phyloP scores from a whole-genome alignment of 768 basidiomycete species.

The Clathrus columnatus region DNA sequence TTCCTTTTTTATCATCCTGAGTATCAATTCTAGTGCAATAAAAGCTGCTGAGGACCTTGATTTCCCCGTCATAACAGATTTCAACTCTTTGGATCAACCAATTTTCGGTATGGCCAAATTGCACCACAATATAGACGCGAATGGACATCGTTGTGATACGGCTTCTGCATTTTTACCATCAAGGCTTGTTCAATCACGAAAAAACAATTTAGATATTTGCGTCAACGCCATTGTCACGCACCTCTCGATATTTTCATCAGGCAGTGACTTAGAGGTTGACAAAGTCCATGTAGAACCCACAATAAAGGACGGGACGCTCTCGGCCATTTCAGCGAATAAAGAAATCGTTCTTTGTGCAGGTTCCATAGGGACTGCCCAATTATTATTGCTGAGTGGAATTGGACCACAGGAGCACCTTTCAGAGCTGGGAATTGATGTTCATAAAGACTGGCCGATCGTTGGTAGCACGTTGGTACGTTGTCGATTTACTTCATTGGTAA shows the following conservation, averaged over 20 bases:
- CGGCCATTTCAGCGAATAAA: not conserved
- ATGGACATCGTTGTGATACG: not conserved
- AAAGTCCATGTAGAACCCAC: not conserved
- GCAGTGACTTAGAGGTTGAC: not conserved
- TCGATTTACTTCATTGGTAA: not conserved
- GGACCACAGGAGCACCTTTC: conserved; percentile 32
- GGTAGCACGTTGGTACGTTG: conserved; percentile 20
- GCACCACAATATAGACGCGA: not conserved
- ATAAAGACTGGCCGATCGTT: conserved; percentile 27
- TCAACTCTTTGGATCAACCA: not conserved
- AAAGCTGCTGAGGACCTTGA: not conserved
- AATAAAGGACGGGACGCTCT: not conserved
- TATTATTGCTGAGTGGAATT: conserved; percentile 36
- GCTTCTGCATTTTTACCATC: not conserved
- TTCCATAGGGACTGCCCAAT: conserved; percentile 33
- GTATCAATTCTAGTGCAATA: not conserved
- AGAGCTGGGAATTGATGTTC: conserved; percentile 20
- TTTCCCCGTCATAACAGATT: not conserved
- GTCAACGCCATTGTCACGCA: not conserved
- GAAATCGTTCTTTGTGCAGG: conserved; percentile 31
- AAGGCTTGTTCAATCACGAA: not conserved
- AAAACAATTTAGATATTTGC: not conserved
- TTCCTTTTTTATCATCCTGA: not conserved
- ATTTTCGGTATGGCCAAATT: not conserved
- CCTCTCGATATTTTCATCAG: not conserved